Evolutionary conservation across 2,329 filamentous ascomycete species (phyloP).

Genomic region (Epicoccum nigrum): DNA sequence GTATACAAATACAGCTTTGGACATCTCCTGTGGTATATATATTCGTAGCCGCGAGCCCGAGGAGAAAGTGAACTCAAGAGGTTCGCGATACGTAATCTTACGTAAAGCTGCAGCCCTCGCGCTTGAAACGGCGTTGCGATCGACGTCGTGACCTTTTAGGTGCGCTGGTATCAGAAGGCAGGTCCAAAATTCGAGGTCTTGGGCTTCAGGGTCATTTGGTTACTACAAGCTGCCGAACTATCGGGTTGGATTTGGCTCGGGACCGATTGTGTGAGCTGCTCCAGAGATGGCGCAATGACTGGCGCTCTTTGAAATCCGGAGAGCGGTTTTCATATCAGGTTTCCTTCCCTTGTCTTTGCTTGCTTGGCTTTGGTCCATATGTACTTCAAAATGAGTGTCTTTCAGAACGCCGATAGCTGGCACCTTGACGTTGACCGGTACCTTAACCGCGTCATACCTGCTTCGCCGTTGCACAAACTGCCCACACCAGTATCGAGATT

Average conservation of each 20-base stretch:
- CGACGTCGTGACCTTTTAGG: slow-evolving; percentile 10
- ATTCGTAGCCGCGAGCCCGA: slow-evolving; percentile 22
- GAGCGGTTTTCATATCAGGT: background rate
- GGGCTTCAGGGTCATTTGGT: slow-evolving; percentile 1
- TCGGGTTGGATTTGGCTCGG: slow-evolving; percentile 9
- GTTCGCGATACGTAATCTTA: slow-evolving; percentile 39
- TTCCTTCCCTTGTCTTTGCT: background rate
- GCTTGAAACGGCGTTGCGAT: slow-evolving; percentile 1
- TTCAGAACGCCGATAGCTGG: slow-evolving; percentile 28
- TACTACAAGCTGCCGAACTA: background rate
- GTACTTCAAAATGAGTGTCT: slow-evolving; percentile 17
- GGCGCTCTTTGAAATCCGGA: background rate
- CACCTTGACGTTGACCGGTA: slow-evolving; percentile 79
- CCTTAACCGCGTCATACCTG: slow-evolving; percentile 72
- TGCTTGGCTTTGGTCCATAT: background rate
- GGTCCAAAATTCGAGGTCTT: background rate
- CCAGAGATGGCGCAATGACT: slow-evolving; percentile 12
- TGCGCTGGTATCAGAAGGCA: slow-evolving; percentile 2
- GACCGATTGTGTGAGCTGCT: slow-evolving; percentile 7
- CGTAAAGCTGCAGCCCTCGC: slow-evolving; percentile 22
- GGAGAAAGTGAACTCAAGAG: slow-evolving; percentile 27
- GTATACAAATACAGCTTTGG: background rate
- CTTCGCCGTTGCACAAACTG: slow-evolving; percentile 67
- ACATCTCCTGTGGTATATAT: slow-evolving; percentile 19
- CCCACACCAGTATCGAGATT: slow-evolving; percentile 72